Base-by-base conservation (phyloP, 2,329 filamentous ascomycete species). In the Chaetomiaceae sp. region DNA sequence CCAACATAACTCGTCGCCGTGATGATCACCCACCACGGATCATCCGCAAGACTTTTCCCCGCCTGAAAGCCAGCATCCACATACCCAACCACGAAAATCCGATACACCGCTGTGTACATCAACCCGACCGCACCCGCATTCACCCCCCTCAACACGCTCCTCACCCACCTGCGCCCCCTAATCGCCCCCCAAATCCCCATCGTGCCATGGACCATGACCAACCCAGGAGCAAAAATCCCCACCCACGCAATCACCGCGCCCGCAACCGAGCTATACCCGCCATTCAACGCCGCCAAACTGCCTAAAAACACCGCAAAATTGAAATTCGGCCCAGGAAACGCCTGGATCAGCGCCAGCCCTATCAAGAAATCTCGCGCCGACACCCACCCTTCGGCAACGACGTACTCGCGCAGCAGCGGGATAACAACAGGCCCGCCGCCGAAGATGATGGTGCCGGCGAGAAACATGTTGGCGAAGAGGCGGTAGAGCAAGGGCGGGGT, bases 381-480 rank as follows among this genome's bases (percentile, higher is more conserved):
- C 0, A 88, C 83, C 83, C 83, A 88, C 6, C 80, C 79, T 19
- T 83, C 79, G 0, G 73, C 71, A 0, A 87, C 84, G 29, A 87
- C 68, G 54, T 78, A 79, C 49, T 80, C 73, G 15, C 78, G 69
- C 1, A 84, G 67, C 0, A 84, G 69, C 0, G 81, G 80, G 36
- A 84, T 82, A 0, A 84, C 80, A 0, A 83, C 79, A 0, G 80
- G 80, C 0, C 80, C 80, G 2, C 80, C 79, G 3, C 80, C 80
- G 40, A 82, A 79, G 52, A 81, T 82, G 47, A 83, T 75, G 1
- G 84, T 88, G 0, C 84, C 84, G 0, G 84, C 84, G 0, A 88
- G 77, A 56, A 83, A 87, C 65, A 88, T 76, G 61, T 86, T 88
- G 5, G 81, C 71, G 56, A 88, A 88, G 19, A 88, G 72, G 38